Conservation (phyloP, 1,139 yeast genomes). For the Blastobotrys indianensis region DNA sequence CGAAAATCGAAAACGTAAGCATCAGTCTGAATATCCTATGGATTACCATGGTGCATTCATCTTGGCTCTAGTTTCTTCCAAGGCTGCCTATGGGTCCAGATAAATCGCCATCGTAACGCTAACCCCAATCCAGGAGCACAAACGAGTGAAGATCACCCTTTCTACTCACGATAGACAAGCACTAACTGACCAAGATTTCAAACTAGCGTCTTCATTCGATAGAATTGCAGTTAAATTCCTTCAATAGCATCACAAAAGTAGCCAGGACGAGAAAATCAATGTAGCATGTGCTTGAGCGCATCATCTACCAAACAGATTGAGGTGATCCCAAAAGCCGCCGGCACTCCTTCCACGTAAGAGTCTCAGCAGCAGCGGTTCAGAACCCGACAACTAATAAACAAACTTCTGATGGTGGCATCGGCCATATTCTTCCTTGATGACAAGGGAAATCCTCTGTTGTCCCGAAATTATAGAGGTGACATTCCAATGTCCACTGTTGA, state of each 20-base stretch:
- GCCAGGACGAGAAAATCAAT: too few species aligned
- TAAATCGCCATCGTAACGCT: not conserved
- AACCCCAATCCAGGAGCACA: slow-evolving; percentile 41
- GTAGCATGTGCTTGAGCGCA: too few species aligned
- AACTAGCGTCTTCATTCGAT: slow-evolving; percentile 51
- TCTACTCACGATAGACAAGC: slow-evolving; percentile 65
- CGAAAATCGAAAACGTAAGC: slow-evolving; percentile 33
- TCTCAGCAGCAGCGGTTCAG: not conserved
- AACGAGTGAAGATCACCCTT: slow-evolving; percentile 49
- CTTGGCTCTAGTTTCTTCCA: not conserved
- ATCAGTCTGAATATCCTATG: not conserved
- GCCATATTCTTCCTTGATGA: slow-evolving; percentile 84
- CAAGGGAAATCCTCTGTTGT: slow-evolving; percentile 82
- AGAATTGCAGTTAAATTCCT: slow-evolving; percentile 17
- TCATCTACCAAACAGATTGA: too few species aligned
- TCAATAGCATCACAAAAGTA: too few species aligned
- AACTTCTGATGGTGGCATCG: slow-evolving; percentile 61
- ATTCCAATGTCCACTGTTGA: slow-evolving; percentile 77
- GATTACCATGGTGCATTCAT: not conserved
- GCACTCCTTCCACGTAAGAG: not conserved
- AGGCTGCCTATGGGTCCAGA: too few species aligned
- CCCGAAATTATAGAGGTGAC: slow-evolving; percentile 91
- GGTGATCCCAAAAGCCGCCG: not conserved
- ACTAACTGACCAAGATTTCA: slow-evolving; percentile 53
- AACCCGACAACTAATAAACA: not conserved